Percentiles rank a stretch among this genome's conserved stretches.
phyloP scores from a whole-genome alignment of 805 yeast species.

The Yarrowia deformans region DNA sequence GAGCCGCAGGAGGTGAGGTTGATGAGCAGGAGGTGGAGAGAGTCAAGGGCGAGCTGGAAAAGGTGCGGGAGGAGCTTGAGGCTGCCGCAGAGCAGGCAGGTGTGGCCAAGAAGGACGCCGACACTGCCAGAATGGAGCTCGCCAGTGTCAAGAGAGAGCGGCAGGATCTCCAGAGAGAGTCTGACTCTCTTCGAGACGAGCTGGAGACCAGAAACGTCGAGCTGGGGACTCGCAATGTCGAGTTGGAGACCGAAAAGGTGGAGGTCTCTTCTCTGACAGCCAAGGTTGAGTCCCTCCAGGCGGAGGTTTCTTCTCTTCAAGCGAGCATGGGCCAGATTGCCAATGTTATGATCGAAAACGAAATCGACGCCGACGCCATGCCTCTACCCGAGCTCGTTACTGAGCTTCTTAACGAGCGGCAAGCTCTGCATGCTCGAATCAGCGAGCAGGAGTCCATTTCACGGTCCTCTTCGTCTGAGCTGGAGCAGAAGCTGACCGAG shows the following conservation, averaged over 20 bases:
- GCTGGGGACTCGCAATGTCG: neutral
- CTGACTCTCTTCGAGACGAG: neutral
- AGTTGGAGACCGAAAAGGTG: constrained; percentile 7
- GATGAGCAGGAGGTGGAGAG: constrained; percentile 19
- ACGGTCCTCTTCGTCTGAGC: constrained; percentile 7
- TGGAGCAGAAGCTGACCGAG: constrained; percentile 14
- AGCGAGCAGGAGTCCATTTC: constrained; percentile 20
- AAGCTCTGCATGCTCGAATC: constrained; percentile 6
- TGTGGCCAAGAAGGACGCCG: constrained; percentile 8
- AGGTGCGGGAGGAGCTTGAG: constrained; percentile 12
- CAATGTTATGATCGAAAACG: neutral
- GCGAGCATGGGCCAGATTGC: constrained; percentile 3
- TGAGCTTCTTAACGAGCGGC: neutral
- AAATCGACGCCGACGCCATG: constrained; percentile 3
- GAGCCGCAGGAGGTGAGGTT: neutral
- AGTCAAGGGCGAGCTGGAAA: constrained; percentile 18
- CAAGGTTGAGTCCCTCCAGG: neutral
- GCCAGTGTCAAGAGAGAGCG: constrained; percentile 1
- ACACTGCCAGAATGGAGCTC: constrained; percentile 3
- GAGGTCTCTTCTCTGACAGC: neutral
- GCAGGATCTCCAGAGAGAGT: neutral
- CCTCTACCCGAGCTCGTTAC: neutral
- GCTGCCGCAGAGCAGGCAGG: constrained; percentile 11
- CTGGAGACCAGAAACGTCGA: neutral
- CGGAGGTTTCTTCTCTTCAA: neutral